Conservation (phyloP, 176 grass and related monocot species). For the Hordeum marinum region DNA sequence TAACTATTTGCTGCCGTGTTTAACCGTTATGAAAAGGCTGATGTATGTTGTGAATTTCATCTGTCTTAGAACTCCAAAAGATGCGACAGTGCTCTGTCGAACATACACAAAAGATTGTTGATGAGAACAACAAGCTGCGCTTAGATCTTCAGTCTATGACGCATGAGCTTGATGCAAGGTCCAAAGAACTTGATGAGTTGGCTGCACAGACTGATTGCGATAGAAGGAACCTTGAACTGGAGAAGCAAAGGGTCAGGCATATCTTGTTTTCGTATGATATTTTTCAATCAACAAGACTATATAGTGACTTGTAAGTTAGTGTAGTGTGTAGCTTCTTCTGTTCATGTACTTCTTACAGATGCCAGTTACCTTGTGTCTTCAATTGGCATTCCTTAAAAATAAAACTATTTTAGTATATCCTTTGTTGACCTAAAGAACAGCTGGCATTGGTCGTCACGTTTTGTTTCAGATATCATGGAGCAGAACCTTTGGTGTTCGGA, state of each 20-base stretch:
- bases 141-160: slow-evolving; percentile 47
- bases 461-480: background rate
- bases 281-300: background rate
- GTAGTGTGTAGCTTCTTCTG: background rate
- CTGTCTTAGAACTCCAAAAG: slow-evolving; percentile 57
- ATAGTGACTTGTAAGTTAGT: background rate
- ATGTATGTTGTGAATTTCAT: background rate
- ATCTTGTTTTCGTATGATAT: background rate
- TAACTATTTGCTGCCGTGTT: background rate
- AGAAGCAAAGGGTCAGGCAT: background rate
- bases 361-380: background rate
- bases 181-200: slow-evolving; percentile 5
- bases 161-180: slow-evolving; percentile 49
- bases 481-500: background rate
- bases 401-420: background rate
- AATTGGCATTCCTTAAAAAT: background rate
- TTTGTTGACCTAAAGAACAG: background rate
- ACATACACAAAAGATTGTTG: slow-evolving; percentile 47
- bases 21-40: background rate
- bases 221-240: slow-evolving; percentile 22
- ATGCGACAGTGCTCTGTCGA: slow-evolving; percentile 53
- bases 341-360: background rate
- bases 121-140: slow-evolving; percentile 51
- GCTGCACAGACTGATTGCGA: background rate
- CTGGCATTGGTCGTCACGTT: background rate